A percentile compares a stretch with the other conserved stretches of the same genome.
phyloP scores from a whole-genome alignment of 768 basidiomycete genomes.

The Mycena latifolia region DNA sequence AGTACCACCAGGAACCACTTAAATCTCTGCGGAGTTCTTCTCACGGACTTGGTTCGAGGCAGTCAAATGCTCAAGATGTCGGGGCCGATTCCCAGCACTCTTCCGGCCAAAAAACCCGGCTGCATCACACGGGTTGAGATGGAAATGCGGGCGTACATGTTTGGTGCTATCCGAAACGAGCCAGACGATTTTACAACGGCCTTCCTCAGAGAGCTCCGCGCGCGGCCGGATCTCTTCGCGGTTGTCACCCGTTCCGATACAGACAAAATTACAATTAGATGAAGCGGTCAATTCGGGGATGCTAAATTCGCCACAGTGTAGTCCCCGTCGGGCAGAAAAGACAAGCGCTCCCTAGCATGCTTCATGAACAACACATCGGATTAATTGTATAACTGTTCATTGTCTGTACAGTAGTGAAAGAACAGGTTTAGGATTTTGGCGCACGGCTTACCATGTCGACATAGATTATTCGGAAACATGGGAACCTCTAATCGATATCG shows the following conservation, averaged over 20 bases:
- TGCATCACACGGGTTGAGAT: constrained; percentile 41
- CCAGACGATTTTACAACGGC: constrained; percentile 40
- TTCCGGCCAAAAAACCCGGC: constrained; percentile 32
- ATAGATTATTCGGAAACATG: no score
- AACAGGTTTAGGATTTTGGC: no score
- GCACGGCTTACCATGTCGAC: no score
- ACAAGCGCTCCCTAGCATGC: constrained; percentile 17
- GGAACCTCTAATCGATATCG: constrained; percentile 12
- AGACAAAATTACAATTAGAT: no score
- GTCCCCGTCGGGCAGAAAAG: constrained; percentile 16
- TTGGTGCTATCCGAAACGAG: constrained; percentile 47
- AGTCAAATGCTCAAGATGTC: neutral
- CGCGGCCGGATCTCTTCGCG: constrained; percentile 46
- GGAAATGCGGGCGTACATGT: constrained; percentile 42
- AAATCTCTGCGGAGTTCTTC: constrained; percentile 8
- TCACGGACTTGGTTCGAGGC: constrained; percentile 4
- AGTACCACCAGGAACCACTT: neutral
- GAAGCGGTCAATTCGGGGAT: no score
- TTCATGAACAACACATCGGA: constrained; percentile 65
- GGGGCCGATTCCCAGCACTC: constrained; percentile 9
- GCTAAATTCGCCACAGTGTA: constrained; percentile 11
- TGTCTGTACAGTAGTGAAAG: no score
- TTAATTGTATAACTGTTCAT: no score
- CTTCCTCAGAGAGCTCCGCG: constrained; percentile 45
- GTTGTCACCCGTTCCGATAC: constrained; percentile 46